Percentiles rank a stretch among this genome's conserved stretches.
Conservation (phyloP, 2,329 filamentous ascomycete species). For the Paracoccidioides brasiliensis region DNA sequence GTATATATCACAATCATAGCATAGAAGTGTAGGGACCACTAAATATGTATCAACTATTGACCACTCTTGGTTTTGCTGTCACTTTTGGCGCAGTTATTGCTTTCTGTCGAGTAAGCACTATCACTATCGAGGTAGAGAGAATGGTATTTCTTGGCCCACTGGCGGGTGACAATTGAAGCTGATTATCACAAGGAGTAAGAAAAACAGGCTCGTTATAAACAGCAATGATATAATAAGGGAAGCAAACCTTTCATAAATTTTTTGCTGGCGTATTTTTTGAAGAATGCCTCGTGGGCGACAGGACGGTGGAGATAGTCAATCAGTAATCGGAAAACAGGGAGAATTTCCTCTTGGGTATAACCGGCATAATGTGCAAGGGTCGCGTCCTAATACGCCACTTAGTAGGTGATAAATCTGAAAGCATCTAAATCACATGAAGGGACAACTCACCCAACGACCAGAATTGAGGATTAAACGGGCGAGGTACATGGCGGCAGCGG, state of each 20-base stretch:
- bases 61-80: conserved; percentile 21
- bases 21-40: not conserved
- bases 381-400: conserved; percentile 48
- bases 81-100: conserved; percentile 22
- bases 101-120: conserved; percentile 17
- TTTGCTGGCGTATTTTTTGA: conserved; percentile 99
- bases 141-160: conserved; percentile 78
- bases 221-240: not conserved
- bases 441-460: conserved; percentile 70
- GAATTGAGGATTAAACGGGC: conserved; percentile 80
- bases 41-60: conserved; percentile 16
- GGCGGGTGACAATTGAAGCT: conserved; percentile 84
- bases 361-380: conserved; percentile 84
- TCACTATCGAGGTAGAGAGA: conserved; percentile 21
- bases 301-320: conserved; percentile 89
- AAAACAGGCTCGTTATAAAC: not conserved
- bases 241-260: conserved; percentile 91
- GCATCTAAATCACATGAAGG: not conserved
- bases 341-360: conserved; percentile 83
- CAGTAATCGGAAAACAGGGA: conserved; percentile 87
- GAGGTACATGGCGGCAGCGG: conserved; percentile 89
- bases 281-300: conserved; percentile 90
- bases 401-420: not conserved
- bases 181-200: conserved; percentile 14
- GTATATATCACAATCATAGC: conserved; percentile 2